These are phyloP conservation scores for Paulownia fortunei DNA, from an alignment of 257 asterid species.

Conservation along the genomic window DNA sequence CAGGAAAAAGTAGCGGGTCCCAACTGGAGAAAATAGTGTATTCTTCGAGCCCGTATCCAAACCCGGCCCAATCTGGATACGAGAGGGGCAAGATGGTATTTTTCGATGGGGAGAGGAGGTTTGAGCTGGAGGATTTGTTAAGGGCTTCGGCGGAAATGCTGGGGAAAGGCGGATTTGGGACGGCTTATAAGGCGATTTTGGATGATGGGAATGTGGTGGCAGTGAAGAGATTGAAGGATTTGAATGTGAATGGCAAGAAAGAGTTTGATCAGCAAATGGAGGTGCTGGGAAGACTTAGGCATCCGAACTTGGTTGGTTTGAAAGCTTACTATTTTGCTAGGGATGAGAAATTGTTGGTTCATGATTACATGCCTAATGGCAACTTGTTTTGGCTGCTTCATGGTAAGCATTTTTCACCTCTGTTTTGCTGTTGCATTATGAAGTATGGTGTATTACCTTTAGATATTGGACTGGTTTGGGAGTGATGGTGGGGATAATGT, in stretches of 20 bases:
- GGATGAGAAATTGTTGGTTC: slow-evolving; percentile 87
- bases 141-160: slow-evolving; percentile 97
- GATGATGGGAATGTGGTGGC: slow-evolving; percentile 93
- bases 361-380: slow-evolving; percentile 89
- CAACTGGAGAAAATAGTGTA: slow-evolving; percentile 70
- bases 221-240: slow-evolving; percentile 88
- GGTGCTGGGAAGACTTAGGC: slow-evolving; percentile 77
- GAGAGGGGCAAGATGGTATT: slow-evolving; percentile 90
- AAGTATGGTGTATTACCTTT: background rate
- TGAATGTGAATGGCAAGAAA: slow-evolving; percentile 61
- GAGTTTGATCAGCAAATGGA: slow-evolving; percentile 98
- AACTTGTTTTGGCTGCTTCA: slow-evolving; percentile 95
- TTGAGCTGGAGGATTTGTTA: slow-evolving; percentile 89
- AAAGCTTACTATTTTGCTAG: slow-evolving; percentile 86
- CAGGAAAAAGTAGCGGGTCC: slow-evolving; percentile 39
- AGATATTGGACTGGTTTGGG: background rate
- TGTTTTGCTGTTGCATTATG: background rate
- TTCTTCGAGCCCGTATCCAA: slow-evolving; percentile 83
- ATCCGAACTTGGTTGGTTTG: slow-evolving; percentile 77
- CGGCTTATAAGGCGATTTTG: slow-evolving; percentile 84
- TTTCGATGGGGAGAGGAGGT: slow-evolving; percentile 80
- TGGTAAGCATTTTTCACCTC: slow-evolving; percentile 55
- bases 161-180: slow-evolving; percentile 93
- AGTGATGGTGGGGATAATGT: background rate
- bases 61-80: slow-evolving; percentile 48